A percentile compares a stretch with the other conserved stretches of the same genome.
phyloP scores from a whole-genome alignment of 768 basidiomycete species.

The Mycena sanguinolenta region DNA sequence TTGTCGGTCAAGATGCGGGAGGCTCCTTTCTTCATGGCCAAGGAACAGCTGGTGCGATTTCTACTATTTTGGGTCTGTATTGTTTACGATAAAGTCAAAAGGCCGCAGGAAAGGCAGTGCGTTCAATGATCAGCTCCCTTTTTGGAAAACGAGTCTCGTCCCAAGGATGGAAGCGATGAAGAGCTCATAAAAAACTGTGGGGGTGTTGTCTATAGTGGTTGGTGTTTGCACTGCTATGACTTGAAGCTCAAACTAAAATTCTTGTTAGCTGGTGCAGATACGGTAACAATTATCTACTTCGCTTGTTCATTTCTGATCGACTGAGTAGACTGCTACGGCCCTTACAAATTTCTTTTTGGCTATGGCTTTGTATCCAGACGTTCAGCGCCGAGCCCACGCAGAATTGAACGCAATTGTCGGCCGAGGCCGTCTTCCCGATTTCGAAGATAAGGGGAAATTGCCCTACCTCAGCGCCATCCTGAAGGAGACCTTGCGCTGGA shows the following conservation, averaged over 20 bases:
- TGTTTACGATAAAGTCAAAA: not conserved
- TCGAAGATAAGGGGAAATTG: slow-evolving; percentile 24
- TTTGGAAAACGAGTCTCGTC: slow-evolving; percentile 18
- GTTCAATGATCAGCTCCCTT: slow-evolving; percentile 20
- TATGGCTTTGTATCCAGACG: slow-evolving; percentile 53
- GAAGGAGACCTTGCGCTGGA: slow-evolving; percentile 31
- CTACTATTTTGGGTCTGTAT: not conserved
- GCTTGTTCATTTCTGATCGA: slow-evolving; percentile 3
- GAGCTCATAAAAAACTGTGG: slow-evolving; percentile 21
- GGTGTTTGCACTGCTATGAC: not conserved
- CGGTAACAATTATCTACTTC: slow-evolving; percentile 3
- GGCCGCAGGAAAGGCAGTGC: slow-evolving; percentile 17
- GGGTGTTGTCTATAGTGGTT: slow-evolving; percentile 22
- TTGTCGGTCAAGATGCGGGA: slow-evolving; percentile 16
- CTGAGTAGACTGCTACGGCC: slow-evolving; percentile 51
- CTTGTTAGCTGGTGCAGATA: slow-evolving; percentile 18
- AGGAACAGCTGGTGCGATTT: slow-evolving; percentile 11
- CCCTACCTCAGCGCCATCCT: slow-evolving; percentile 30
- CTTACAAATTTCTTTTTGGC: slow-evolving; percentile 53
- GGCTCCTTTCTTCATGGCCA: slow-evolving; percentile 9
- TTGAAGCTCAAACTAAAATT: not conserved
- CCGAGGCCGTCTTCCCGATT: too few relatives aligned
- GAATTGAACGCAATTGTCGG: slow-evolving; percentile 56
- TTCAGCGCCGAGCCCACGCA: slow-evolving; percentile 52
- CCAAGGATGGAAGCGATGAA: slow-evolving; percentile 15